Evolutionary conservation across 2,329 filamentous ascomycete species (phyloP).

Genomic region (Cercospora sojina): DNA sequence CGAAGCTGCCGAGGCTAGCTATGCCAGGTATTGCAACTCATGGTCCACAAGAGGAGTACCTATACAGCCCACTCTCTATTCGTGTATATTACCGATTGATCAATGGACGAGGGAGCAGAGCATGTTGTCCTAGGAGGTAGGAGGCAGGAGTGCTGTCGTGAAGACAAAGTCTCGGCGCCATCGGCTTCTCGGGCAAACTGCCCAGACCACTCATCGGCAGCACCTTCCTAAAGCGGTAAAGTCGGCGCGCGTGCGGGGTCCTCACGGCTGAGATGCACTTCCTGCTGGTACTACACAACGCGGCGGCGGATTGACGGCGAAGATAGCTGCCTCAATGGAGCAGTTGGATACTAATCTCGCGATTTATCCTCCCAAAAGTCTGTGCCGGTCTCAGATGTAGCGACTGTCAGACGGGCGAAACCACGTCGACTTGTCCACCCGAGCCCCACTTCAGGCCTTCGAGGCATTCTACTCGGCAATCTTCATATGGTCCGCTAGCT

Average conservation of each 20-base stretch:
- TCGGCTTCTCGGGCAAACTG: background rate
- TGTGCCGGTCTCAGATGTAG: background rate
- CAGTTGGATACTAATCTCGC: background rate
- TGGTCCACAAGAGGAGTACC: too few species aligned
- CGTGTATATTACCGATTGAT: too few species aligned
- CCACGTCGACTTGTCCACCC: background rate
- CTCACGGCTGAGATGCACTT: background rate
- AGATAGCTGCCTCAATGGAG: background rate
- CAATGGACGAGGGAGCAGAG: too few species aligned
- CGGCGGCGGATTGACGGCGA: background rate
- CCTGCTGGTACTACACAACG: background rate
- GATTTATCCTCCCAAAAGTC: background rate
- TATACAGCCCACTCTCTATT: too few species aligned
- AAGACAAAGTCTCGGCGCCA: background rate
- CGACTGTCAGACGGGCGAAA: background rate
- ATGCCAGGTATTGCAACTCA: too few species aligned
- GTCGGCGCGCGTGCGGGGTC: background rate
- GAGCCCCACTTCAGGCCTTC: background rate
- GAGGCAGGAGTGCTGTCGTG: too few species aligned
- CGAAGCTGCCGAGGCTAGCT: too few species aligned
- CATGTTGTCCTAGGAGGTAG: too few species aligned
- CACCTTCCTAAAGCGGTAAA: background rate
- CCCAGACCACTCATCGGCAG: background rate
- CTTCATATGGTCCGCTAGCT: background rate
- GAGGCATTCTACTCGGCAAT: background rate